Evolutionary conservation across 306 rosid species (phyloP), one percentile per base, ranked within the genome.

Genomic region (Lithocarpus polystachyus): DNA sequence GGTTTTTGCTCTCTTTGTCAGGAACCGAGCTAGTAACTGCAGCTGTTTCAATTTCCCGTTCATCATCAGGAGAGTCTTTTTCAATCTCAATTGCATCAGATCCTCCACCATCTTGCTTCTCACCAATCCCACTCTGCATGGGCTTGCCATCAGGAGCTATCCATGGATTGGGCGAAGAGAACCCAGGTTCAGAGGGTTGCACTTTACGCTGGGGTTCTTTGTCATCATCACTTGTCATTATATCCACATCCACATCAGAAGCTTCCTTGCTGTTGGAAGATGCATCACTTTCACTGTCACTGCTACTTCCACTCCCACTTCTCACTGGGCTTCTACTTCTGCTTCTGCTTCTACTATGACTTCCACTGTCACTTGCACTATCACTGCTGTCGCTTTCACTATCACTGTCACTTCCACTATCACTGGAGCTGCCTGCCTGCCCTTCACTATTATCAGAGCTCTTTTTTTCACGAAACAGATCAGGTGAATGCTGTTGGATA

Each of bases 171-270:
- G 85, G 89, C 14, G 87, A 81, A 75, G 92, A 77, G 52, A 87
- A 71, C 82, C 77, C 87, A 51, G 57, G 89, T 79, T 85, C 89
- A 43, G 89, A 71, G 81, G 81, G 81, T 85, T 86, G 96, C 72
- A 74, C 68, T 83, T 87, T 86, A 79, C 31, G 80, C 80, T 91
- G 88, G 62, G 93, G 80, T 82, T 90, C 97, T 76, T 91, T 91
- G 65, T 96, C 99, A 90, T 95, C 99, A 76, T 93, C 97, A 82
- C 98, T 92, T n/a, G 94, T 89, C 97, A 96, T 87, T 72, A 96
- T 96, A 86, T 96, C 94, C 62, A 96, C 96, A 76, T 96, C 99
- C 94, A 83, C 97, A 73, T 96, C 99, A 77, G 98, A 91, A 78
- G 84, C 99, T 81, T 90, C 90, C 85, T 91, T 88, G 85, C 99